Base-by-base conservation (phyloP, 2,329 filamentous ascomycete genomes). In the Nothopassalora personata region DNA sequence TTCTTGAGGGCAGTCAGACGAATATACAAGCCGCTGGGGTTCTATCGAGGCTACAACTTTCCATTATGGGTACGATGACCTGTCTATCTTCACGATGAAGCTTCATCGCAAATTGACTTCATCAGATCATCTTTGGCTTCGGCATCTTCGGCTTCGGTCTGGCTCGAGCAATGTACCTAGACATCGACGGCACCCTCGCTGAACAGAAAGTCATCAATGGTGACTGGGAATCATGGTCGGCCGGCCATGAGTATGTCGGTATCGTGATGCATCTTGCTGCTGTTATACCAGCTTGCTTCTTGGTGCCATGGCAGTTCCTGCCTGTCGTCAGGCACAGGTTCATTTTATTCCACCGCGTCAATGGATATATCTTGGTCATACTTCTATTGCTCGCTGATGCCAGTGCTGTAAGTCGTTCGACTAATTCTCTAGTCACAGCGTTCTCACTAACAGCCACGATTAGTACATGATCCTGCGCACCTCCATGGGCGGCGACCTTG, bases 31-130 rank as follows among this genome's bases (percentile, higher is more conserved):
- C 72, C 76, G 1, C 57, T 84, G 23, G 83, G 83, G 47, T 86
- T 86, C 72, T 70, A 72, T 3, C 81, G 80, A 65, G 75, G 74
- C 28, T 84, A 84, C 74, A 85, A 84, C 68, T 83, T 85, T 62
- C 62, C 74, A 28, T 73, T 86, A 1, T 86, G 78, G 59, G 59
- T 64, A 34, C 31, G 31, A 8, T 8, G 7, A 34, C 5, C 11
- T 34, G 8, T 11, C 7, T 34, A 8, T 11, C 11, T 1, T 34
- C 31, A 34, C 8, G 7, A 8, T 34, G 8, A 8, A 34, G 31
- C 31, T 2, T 11, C 8, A 34, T 8, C 31, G 11, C 31, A 1
- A 11, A 34, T 4, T 9, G 8, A 34, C 31, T 34, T 11, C 31
- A 34, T 34, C 31, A 34, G 31, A 34, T 34, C 43, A 59, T 59